These are phyloP conservation scores for Wickerhamiella azyma DNA, from an alignment of 805 yeast species.

Conservation along the genomic window DNA sequence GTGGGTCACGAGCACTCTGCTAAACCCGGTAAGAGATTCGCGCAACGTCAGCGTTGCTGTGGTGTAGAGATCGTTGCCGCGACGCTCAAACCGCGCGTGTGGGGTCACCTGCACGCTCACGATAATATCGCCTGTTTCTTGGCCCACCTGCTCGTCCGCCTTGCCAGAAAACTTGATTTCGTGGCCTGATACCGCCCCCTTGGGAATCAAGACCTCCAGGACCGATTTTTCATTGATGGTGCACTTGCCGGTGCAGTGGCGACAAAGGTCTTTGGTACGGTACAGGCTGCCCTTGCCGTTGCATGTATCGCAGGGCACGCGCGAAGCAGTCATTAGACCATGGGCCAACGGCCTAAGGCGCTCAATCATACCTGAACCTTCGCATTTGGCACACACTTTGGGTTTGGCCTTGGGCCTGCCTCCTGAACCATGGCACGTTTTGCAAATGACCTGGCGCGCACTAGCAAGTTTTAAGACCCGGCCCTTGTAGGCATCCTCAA, in stretches of 20 bases:
- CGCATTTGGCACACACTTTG: conserved; percentile 50
- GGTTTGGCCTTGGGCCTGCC: conserved; percentile 45
- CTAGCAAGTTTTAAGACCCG: conserved; percentile 62
- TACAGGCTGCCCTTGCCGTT: conserved; percentile 51
- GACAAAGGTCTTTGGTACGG: conserved; percentile 60
- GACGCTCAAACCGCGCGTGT: conserved; percentile 39
- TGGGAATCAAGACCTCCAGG: conserved; percentile 60
- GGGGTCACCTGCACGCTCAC: conserved; percentile 41
- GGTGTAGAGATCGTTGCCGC: conserved; percentile 51
- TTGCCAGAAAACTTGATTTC: conserved; percentile 46
- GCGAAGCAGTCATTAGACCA: conserved; percentile 55
- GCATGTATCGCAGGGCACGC: conserved; percentile 52
- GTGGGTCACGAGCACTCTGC: conserved; percentile 48
- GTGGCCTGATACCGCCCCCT: conserved; percentile 57
- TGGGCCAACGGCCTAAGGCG: conserved; percentile 55
- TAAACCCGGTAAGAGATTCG: conserved; percentile 79
- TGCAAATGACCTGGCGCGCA: conserved; percentile 60
- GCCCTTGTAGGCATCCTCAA: conserved; percentile 84
- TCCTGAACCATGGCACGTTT: conserved; percentile 64
- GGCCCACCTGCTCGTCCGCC: conserved; percentile 65
- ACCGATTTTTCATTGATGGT: conserved; percentile 51
- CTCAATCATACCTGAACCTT: conserved; percentile 53
- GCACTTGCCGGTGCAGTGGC: conserved; percentile 55
- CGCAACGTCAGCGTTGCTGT: conserved; percentile 47
- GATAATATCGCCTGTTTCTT: conserved; percentile 63